Conservation (phyloP, 2,329 filamentous ascomycete species). For the Scedosporium minutisporum region DNA sequence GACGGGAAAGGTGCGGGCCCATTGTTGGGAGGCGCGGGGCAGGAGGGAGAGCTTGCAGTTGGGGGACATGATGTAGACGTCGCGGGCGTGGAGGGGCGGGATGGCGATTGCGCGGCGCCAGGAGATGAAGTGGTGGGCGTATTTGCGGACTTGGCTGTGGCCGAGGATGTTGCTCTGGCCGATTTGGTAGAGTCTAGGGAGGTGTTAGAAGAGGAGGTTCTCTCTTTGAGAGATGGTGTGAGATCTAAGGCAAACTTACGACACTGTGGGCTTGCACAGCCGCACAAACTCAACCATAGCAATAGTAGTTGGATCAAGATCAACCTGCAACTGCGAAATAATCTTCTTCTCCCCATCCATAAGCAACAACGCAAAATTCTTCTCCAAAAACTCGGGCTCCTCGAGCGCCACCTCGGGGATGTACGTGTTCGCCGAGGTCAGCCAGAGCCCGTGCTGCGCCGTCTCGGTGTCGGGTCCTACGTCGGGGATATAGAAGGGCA, state of each 20-base stretch:
- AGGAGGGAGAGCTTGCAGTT: constrained; percentile 73
- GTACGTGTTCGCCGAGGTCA: constrained; percentile 77
- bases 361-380: constrained; percentile 78
- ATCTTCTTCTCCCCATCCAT: constrained; percentile 72
- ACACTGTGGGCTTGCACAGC: constrained; percentile 59
- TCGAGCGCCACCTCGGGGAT: constrained; percentile 57
- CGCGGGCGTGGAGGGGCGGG: constrained; percentile 77
- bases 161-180: constrained; percentile 63
- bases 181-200: constrained; percentile 52
- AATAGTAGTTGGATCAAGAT: constrained; percentile 64
- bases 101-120: constrained; percentile 91
- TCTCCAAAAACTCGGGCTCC: constrained; percentile 62
- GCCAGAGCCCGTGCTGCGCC: constrained; percentile 66
- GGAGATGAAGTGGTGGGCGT: constrained; percentile 88
- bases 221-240: background rate
- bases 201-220: background rate
- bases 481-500: constrained; percentile 61
- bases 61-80: constrained; percentile 85
- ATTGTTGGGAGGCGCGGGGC: constrained; percentile 58
- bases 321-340: constrained; percentile 63
- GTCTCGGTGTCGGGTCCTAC: constrained; percentile 60
- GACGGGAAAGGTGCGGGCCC: constrained; percentile 71
- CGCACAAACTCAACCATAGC: constrained; percentile 76
- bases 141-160: constrained; percentile 71
- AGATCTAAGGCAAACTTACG: constrained; percentile 31